Evolutionary conservation across 2,329 filamentous ascomycete species (phyloP).

Genomic region (Cercospora sp.): DNA sequence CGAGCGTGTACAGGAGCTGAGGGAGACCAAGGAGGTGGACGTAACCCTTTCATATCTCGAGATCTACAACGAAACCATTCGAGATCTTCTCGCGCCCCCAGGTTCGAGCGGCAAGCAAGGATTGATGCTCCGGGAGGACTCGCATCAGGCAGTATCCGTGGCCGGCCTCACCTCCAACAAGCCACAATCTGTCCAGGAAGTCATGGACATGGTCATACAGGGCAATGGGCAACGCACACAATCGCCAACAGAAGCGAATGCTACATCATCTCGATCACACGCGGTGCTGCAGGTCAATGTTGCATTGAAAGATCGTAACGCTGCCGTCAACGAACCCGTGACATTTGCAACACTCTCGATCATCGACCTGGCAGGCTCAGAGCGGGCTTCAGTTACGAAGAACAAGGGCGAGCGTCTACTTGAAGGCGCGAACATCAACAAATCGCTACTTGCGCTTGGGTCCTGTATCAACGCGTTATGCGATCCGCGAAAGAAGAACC

Average conservation of each 20-base stretch:
- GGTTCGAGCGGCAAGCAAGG: constrained; percentile 75
- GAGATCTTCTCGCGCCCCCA: constrained; percentile 84
- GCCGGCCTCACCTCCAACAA: constrained; percentile 87
- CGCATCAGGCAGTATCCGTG: constrained; percentile 88
- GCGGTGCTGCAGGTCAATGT: constrained; percentile 97
- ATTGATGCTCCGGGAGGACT: constrained; percentile 90
- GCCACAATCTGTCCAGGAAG: constrained; percentile 86
- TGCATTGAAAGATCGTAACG: constrained; percentile 89
- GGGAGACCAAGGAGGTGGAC: constrained; percentile 84
- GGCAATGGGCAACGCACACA: constrained; percentile 95
- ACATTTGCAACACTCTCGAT: constrained; percentile 98
- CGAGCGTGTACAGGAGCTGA: constrained; percentile 86
- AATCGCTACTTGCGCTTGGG: constrained; percentile 88
- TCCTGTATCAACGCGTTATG: constrained; percentile 98
- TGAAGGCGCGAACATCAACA: constrained; percentile 99
- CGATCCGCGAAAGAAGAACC: constrained; percentile 85
- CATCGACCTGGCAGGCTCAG: constrained; percentile 94
- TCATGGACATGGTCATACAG: constrained; percentile 98
- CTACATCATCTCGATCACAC: constrained; percentile 94
- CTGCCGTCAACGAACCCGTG: constrained; percentile 87
- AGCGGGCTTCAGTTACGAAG: constrained; percentile 93
- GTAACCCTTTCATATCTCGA: constrained; percentile 92
- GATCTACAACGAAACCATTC: constrained; percentile 99
- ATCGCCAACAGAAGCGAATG: constrained; percentile 94
- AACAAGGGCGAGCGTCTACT: constrained; percentile 88